phyloP scores from a whole-genome alignment of 2,329 filamentous ascomycete species.

The Colletotrichum liriopes region DNA sequence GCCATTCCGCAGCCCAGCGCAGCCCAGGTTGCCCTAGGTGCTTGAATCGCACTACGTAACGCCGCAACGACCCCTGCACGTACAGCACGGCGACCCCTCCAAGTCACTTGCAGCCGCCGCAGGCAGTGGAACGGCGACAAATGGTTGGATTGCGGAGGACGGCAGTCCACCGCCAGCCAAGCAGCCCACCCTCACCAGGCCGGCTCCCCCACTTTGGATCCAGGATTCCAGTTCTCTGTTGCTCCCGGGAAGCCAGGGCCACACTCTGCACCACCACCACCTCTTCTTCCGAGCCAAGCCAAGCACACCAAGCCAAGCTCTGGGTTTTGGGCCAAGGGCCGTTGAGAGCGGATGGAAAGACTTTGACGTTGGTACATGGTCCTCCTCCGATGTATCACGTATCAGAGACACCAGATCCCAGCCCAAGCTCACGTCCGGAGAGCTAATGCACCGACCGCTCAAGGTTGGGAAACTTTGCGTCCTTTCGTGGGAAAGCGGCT shows the following conservation, averaged over 20 bases:
- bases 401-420: constrained; percentile 14
- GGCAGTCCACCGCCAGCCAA: constrained; percentile 16
- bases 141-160: constrained; percentile 10
- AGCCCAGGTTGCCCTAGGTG: constrained; percentile 12
- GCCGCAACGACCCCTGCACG: constrained; percentile 12
- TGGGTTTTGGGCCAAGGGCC: neutral
- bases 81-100: constrained; percentile 8
- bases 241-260: constrained; percentile 30
- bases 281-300: constrained; percentile 12
- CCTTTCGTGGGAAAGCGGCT: neutral
- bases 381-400: constrained; percentile 1
- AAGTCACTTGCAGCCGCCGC: constrained; percentile 32
- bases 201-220: constrained; percentile 32
- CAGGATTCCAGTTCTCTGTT: constrained; percentile 33
- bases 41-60: constrained; percentile 39
- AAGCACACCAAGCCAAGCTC: neutral
- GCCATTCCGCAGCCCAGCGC: constrained; percentile 31
- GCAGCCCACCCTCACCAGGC: constrained; percentile 22
- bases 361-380: neutral
- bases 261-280: constrained; percentile 18
- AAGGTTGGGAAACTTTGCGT: neutral
- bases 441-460: constrained; percentile 34
- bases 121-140: constrained; percentile 15
- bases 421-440: constrained; percentile 35
- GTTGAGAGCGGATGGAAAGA: constrained; percentile 13